Conservation (phyloP, 169 alveolate species). For the Plasmodium berghei region DNA sequence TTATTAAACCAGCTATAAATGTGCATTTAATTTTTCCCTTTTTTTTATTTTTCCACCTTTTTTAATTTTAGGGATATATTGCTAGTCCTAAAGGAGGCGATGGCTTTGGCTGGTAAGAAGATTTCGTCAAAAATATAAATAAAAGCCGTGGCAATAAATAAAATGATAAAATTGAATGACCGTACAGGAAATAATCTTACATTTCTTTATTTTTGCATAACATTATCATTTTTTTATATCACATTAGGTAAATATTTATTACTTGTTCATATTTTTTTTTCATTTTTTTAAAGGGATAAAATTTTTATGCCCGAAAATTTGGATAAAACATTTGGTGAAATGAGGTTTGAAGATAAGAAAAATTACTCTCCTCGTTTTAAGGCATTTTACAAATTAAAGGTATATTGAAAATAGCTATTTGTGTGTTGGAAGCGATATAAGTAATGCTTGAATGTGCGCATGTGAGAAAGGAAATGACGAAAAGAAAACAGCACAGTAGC, state of each 20-base stretch:
- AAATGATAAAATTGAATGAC: not conserved
- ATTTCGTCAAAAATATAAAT: not conserved
- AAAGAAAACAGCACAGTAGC: no score
- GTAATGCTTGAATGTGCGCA: not conserved
- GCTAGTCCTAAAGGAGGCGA: slow-evolving; percentile 34
- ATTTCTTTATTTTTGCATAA: not conserved
- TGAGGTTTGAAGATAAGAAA: slow-evolving; percentile 48
- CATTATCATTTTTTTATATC: not conserved
- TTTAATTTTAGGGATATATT: slow-evolving; percentile 30
- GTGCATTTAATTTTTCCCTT: not conserved
- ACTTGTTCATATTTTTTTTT: not conserved
- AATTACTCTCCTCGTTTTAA: slow-evolving; percentile 50
- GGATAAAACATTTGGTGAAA: slow-evolving; percentile 51
- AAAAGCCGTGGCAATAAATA: not conserved
- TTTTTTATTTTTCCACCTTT: slow-evolving; percentile 8
- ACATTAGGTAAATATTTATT: not conserved
- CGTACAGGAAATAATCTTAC: not conserved
- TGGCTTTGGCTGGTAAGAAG: slow-evolving; percentile 44
- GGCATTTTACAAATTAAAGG: slow-evolving; percentile 58
- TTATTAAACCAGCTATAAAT: not conserved
- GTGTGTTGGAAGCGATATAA: not conserved
- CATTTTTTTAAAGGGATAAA: slow-evolving; percentile 46
- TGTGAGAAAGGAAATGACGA: not conserved
- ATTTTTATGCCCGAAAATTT: slow-evolving; percentile 32
- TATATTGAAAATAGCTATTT: not conserved